A percentile compares a stretch with the other conserved stretches of the same genome.
Conservation (phyloP, 1,284 basidiomycete genomes). For the Malassezia japonica region DNA sequence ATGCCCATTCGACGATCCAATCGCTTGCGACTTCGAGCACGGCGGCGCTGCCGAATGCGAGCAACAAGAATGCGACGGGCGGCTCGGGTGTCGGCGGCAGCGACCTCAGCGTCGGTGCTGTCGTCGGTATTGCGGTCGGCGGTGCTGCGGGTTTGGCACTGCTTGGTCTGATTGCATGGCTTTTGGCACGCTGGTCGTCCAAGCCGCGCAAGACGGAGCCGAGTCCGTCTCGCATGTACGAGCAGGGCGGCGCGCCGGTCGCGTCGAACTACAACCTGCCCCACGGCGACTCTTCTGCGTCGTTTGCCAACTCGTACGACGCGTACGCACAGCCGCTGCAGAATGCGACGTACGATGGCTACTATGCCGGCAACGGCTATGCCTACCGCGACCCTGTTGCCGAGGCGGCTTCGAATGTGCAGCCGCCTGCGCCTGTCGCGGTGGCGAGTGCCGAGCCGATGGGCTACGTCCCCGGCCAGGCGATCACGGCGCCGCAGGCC, state of each 20-base stretch:
- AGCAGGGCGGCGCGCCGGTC: background rate
- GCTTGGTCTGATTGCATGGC: constrained; percentile 3
- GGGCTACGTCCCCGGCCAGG: background rate
- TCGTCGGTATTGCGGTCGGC: constrained; percentile 15
- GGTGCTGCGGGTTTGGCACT: background rate
- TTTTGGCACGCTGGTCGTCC: constrained; percentile 6
- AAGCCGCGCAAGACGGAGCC: background rate
- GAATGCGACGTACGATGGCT: background rate
- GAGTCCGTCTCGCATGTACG: background rate
- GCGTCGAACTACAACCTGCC: background rate
- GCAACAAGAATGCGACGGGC: background rate
- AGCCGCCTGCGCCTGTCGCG: background rate
- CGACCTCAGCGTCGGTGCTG: constrained; percentile 8
- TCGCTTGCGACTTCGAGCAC: too few species aligned
- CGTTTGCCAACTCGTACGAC: background rate
- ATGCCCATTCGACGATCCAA: too few species aligned
- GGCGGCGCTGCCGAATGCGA: too few species aligned
- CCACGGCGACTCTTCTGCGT: background rate
- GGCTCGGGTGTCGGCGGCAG: background rate
- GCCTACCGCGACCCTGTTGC: background rate
- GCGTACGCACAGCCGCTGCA: background rate
- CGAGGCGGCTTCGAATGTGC: background rate
- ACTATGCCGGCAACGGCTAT: background rate
- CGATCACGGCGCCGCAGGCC: background rate
- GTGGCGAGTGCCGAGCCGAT: too few species aligned